Evolutionary conservation across 176 grass and related monocot species (phyloP), one percentile per base, ranked within the genome.

Genomic region (Ampelocalamus luodianensis): DNA sequence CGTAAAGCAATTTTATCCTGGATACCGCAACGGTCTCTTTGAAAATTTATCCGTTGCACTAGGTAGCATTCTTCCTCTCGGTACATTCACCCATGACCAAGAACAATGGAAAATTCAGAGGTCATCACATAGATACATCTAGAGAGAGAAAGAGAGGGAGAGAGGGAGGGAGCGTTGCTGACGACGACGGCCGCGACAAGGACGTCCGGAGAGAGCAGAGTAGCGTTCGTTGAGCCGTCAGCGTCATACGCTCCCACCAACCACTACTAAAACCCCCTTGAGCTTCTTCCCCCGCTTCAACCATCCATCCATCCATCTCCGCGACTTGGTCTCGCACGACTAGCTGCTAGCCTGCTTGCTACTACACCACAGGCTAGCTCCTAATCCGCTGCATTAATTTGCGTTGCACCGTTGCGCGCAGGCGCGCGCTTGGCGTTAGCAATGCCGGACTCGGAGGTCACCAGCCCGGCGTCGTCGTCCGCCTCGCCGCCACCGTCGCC

Each of bases 11-110:
- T 54, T 82, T 83, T 69, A 71, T 45, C 74, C 46, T 58, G 10
- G 5, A 22, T 50, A 14, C 7, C 27, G 56, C 67, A 79, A 89
- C 75, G 68, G 48, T 84, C 48, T 4, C 9, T 42, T 66, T 22
- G 20, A 73, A 38, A 73, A 73, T 16, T 66, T 89, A 79, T 84
- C 87, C 67, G 75, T 89, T 85, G 63, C 50, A 46, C 1, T 13
- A 44, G 50, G 24, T 24, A 46, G 1, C 39, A 3, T 20, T 71
- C 45, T 71, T 79, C 65, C 74, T n/a, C 8, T n/a, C 8, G 43
- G 54, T 69, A 79, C 5, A 53, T 20, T 67, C 32, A 68, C 63
- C 20, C 37, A 58, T 4, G 48, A 45, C 26, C 9, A 62, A 50
- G 13, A 40, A 6, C 58, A 83, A 39, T 1, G 44, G 58, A 39